Evolutionary conservation across 2,329 filamentous ascomycete genomes (phyloP), one percentile per base, ranked within the genome.

Genomic region (Colletotrichum echinochloae): DNA sequence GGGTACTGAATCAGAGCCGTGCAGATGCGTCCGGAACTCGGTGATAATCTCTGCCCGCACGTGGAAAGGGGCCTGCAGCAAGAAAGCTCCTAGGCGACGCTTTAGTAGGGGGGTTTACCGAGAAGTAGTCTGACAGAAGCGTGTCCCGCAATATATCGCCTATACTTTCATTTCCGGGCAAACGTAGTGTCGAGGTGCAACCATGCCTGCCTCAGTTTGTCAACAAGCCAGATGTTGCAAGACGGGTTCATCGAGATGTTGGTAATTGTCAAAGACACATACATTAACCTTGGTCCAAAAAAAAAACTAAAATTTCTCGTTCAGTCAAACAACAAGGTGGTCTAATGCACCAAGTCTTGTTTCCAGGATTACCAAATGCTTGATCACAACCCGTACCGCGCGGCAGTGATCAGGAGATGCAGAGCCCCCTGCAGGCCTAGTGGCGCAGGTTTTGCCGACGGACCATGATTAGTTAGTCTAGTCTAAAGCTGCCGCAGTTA

Each of bases 1-100:
- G 49, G 48, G 46, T 62, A 5, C 52, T 62, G 64, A 66, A 55
- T 66, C 64, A 66, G 46, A n/a, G 37, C 57, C 57, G 7, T n/a
- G n/a, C n/a, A n/a, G 65, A 49, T 39, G 23, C 57, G 30, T 37
- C 48, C 46, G 26, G 46, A 39, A 48, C 64, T 55, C 20, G 33
- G 61, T 16, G 56, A 37, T 28, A 39, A 41, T 46, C 48, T 23
- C 57, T 62, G 49, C 39, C 18, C 26, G 49, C 39, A 14, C 26
- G 30, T 37, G 59, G 16, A 30, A 37, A 51, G 49, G 55, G 49
- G 48, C 37, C 37, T 37, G 39, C 64, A 28, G 26, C 12, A 61
- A 61, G 46, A 37, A 35, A 46, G 35, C 46, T 61, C 64, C 56
- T 54, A 37, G 37, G 54, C 28, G 35, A 28, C 5, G 16, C 26